Evolutionary conservation across 164 flowering plant genomes (phyloP).

Genomic region (Annona cherimola): DNA sequence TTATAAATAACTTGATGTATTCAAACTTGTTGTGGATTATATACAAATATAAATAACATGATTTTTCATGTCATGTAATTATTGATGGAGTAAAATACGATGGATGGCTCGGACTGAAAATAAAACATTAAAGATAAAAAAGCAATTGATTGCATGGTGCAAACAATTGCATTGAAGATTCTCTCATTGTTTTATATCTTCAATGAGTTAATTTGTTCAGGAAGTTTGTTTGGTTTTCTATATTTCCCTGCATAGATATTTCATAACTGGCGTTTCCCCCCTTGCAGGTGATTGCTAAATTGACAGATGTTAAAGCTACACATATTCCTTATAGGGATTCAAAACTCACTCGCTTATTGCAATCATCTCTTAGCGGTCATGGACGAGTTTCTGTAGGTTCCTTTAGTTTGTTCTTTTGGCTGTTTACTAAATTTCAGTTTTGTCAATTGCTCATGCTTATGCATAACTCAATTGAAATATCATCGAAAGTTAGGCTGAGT

Average conservation of each 20-base stretch:
- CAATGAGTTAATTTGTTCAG: not conserved
- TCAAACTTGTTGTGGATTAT: too few species aligned
- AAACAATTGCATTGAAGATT: too few species aligned
- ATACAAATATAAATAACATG: too few species aligned
- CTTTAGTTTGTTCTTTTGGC: not conserved
- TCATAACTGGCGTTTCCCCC: not conserved
- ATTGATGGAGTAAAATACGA: too few species aligned
- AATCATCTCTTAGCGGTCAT: constrained; percentile 83
- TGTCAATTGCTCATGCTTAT: not conserved
- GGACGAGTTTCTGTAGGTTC: constrained; percentile 71
- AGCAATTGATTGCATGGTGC: too few species aligned
- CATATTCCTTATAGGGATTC: constrained; percentile 89
- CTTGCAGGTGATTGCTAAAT: constrained; percentile 67
- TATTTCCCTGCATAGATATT: not conserved
- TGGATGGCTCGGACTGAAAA: too few species aligned
- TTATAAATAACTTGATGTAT: too few species aligned
- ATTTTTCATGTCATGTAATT: too few species aligned
- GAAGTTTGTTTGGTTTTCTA: not conserved
- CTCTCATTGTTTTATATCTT: not conserved
- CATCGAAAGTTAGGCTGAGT: not conserved
- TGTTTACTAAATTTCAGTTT: not conserved
- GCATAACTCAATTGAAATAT: not conserved
- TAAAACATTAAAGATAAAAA: too few species aligned
- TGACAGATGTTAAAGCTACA: constrained; percentile 68
- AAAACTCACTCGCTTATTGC: constrained; percentile 76